Evolutionary conservation across 2,329 filamentous ascomycete species (phyloP).

Genomic region (Colletotrichum navitas): DNA sequence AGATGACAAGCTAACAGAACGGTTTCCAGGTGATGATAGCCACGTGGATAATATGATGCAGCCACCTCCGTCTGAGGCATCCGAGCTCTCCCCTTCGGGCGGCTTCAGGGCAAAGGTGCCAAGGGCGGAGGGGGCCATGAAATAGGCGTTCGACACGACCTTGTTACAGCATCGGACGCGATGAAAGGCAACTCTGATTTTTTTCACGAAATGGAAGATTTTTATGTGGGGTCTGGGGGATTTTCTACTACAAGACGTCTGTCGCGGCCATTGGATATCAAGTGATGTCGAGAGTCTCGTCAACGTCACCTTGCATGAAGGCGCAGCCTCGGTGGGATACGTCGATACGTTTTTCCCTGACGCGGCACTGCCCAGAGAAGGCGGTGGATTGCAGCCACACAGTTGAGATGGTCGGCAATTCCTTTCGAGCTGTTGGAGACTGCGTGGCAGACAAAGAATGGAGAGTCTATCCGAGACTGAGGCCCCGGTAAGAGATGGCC

Average conservation of each 20-base stretch:
- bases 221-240: slow-evolving; percentile 2
- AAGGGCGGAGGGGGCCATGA: slow-evolving; percentile 80
- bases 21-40: slow-evolving; percentile 96
- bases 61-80: slow-evolving; percentile 74
- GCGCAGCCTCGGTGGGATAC: slow-evolving; percentile 10
- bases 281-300: slow-evolving; percentile 23
- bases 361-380: slow-evolving; percentile 3
- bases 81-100: slow-evolving; percentile 85
- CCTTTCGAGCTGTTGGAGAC: neutral
- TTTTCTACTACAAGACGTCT: neutral
- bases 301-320: neutral
- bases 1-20: slow-evolving; percentile 44
- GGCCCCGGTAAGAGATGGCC: neutral
- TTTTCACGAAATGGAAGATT: slow-evolving; percentile 54
- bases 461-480: neutral
- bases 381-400: neutral
- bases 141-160: slow-evolving; percentile 99
- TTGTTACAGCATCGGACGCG: slow-evolving; percentile 98
- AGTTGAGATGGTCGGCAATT: slow-evolving; percentile 1
- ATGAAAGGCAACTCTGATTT: slow-evolving; percentile 95
- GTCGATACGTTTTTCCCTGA: slow-evolving; percentile 15
- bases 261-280: slow-evolving; percentile 7
- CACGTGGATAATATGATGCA: slow-evolving; percentile 92
- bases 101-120: slow-evolving; percentile 90
- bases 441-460: slow-evolving; percentile 2